Evolutionary conservation across 345 rosid genomes (phyloP), one percentile per base, ranked within the genome.

Genomic region (Boechera retrofracta): DNA sequence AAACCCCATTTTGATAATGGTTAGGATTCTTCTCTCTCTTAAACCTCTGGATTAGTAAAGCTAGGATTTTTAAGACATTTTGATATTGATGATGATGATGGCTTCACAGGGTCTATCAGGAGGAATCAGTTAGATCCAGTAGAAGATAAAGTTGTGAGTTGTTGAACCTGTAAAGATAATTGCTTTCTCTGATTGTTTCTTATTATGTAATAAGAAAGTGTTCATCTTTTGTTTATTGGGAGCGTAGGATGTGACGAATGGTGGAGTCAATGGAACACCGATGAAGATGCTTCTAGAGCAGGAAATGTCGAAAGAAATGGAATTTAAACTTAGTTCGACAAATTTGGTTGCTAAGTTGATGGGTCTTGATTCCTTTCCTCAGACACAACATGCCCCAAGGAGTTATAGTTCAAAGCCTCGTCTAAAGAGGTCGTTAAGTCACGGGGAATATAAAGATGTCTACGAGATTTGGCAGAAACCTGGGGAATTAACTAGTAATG

Each of bases 311-410:
- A 95, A 86, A 85, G 97, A 95, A 36, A 77, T 82, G 49, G 91
- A 82, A 15, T 71, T 81, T 73, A 85, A 76, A 53, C 86, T 77
- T 38, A 83, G 84, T 62, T 78, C 88, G 11, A 87, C 96, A 1
- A 92, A 88, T 81, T 73, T 95, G 69, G 90, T 95, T 72, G 98
- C 98, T 49, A 92, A 92, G 87, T 80, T 95, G 82, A 95, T 95
- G 99, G 98, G 99, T 64, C 93, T 95, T 39, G 99, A 95, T 49
- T 57, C 96, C 26, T 82, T 95, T 31, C 97, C 94, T 16, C 82
- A 67, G 64, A 82, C 84, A 67, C 91, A 81, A 72, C 77, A 82
- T 77, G 57, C 79, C 65, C 80, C 61, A 12, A 88, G 85, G 66
- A 60, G 74, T 39, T 78, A 85, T 78, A 84, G 76, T 39, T 83